Percentiles rank a stretch among this genome's conserved stretches.
Evolutionary conservation across 306 rosid species (phyloP).

Genomic region (Leucaena leucocephala): DNA sequence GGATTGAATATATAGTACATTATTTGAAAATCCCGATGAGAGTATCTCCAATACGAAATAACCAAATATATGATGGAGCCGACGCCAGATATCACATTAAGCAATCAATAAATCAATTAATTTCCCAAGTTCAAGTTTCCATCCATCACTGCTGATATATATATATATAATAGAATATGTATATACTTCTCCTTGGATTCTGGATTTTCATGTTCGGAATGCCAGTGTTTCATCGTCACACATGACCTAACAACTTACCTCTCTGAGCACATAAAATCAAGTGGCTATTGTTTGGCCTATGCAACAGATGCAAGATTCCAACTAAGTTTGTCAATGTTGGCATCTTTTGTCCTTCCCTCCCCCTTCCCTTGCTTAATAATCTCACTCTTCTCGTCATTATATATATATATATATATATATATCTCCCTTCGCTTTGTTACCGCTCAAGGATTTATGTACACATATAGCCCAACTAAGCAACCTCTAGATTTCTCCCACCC

Average conservation of each 20-base stretch:
- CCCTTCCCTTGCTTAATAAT: neutral
- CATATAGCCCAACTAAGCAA: conserved; percentile 4
- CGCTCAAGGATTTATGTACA: neutral
- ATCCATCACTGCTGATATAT: conserved; percentile 29
- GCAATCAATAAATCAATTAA: conserved; percentile 30
- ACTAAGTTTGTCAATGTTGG: conserved; percentile 22
- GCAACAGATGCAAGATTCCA: conserved; percentile 39
- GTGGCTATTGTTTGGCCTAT: conserved; percentile 2
- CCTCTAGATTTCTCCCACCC: conserved; percentile 27
- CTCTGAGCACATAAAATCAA: conserved; percentile 25
- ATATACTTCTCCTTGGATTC: conserved; percentile 67
- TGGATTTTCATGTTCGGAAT: conserved; percentile 71
- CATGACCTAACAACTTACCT: conserved; percentile 46
- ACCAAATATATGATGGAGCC: conserved; percentile 56
- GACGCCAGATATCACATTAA: conserved; percentile 53
- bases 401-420: neutral
- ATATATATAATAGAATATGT: conserved; percentile 22
- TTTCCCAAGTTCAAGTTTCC: conserved; percentile 51
- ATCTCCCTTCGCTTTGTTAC: neutral
- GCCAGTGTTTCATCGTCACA: conserved; percentile 77
- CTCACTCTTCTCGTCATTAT: neutral
- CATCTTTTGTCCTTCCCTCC: conserved; percentile 24
- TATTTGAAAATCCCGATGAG: conserved; percentile 39
- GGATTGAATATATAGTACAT: neutral
- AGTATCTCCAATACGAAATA: conserved; percentile 41